Evolutionary conservation across 2,329 filamentous ascomycete species (phyloP), one percentile per base, ranked within the genome.

Genomic region (Colletotrichum orchidophilum): DNA sequence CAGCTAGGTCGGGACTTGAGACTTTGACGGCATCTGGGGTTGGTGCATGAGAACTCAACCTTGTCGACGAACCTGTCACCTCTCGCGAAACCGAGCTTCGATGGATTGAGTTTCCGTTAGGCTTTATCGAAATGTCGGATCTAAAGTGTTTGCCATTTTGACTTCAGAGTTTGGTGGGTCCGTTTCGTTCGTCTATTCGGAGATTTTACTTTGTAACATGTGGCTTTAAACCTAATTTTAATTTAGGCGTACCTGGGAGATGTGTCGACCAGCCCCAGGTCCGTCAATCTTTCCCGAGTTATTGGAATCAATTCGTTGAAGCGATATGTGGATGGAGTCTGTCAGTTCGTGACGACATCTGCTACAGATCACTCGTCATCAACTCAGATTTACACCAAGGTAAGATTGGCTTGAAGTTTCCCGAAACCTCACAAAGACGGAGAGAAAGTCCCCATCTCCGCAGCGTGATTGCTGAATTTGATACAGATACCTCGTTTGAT

Each of bases 71-170:
- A 46, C 18, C 5, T 3, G 3, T 21, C 39, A n/a, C 1, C 18
- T n/a, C 39, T 21, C 18, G 18, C 18, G 39, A 21, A n/a, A 46
- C 7, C 18, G 1, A 46, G 18, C 18, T n/a, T 11, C 1, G 8
- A 18, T 3, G 18, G 8, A 11, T 11, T 46, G 18, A n/a, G 1
- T n/a, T n/a, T n/a, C 2, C 0, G 11, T 5, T 6, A 46, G 39
- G 4, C 39, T 39, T 18, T 46, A 3, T 18, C 18, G 21, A 46
- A 46, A 1, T 46, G 39, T n/a, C 9, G 1, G 3, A 8, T 21
- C 39, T 18, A 4, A 3, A 21, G 1, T n/a, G n/a, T n/a, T n/a
- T n/a, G n/a, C n/a, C n/a, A n/a, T 9, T 21, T 8, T 2, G 39
- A 46, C 39, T 46, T 18, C 7, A 46, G 39, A 21, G 21, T 15